Base-by-base conservation (phyloP, 129 eudicot genomes). In the Pseudognaphalium luteoalbum region DNA sequence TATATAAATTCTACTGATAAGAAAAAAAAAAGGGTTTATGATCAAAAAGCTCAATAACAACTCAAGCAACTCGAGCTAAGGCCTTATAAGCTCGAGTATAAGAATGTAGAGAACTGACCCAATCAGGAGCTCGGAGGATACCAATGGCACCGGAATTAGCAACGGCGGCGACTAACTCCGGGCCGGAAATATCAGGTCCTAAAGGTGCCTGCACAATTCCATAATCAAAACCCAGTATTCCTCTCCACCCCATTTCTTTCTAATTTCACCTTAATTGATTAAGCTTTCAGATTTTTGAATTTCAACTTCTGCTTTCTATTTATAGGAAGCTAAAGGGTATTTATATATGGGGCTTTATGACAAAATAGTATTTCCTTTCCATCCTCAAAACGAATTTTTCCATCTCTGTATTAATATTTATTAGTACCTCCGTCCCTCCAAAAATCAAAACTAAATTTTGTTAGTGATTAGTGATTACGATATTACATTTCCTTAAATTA, bases 131-230 rank as follows among this genome's bases (percentile, higher is more conserved):
- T 82, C 98, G 68, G 76, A 94, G 97, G 68, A 94, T 67, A 67
- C 85, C 98, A 66, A 94, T 87, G 3, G 82, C 96, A 66, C 98
- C 98, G 65, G 98, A 80, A 61, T 94, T 89, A 51, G 98, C 97
- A 65, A 91, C 98, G 76, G 98, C 97, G 66, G 98, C 98, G 14
- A 91, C 98, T 14, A 93, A 90, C 76, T 93, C 91, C 0, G 98
- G 97, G 9, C 98, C 93, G 4, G 98, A 88, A 56, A 94, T 88
- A 60, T 94, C 98, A 6, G 98, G 97, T 28, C 98, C 98, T 16
- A 94, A 65, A 70, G 98, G 98, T 19, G 93, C 98, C 81, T 87
- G 97, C 2, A 94, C 88, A 11, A 94, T 83, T 59, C 96, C 98
- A 71, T 89, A 94, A 10, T 94, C 93, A 79, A 94, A 91, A 25